These are phyloP conservation scores for Acanthamoeba triangularis DNA, from an alignment of 208 protist genomes.

Conservation along the genomic window DNA sequence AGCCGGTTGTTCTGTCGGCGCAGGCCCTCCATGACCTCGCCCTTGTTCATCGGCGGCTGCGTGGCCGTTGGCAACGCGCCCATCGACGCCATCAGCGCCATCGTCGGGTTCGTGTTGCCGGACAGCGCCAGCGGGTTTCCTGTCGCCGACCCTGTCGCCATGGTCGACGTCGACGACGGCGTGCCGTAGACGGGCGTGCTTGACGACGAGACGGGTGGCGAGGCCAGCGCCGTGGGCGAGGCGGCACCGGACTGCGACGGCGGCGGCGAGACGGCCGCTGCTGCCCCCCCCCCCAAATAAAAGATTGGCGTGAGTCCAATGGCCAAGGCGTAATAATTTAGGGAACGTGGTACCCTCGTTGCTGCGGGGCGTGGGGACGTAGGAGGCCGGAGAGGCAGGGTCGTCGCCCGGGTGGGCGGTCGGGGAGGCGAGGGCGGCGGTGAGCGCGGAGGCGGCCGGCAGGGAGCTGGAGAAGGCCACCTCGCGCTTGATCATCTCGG, in stretches of 20 bases:
- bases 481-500: background rate
- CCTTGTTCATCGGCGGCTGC: background rate
- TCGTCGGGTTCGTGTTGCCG: background rate
- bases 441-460: background rate
- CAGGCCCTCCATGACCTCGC: background rate
- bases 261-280: background rate
- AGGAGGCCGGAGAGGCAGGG: background rate
- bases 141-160: background rate
- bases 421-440: background rate
- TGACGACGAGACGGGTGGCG: background rate
- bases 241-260: background rate
- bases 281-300: too few relatives aligned
- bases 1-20: slow-evolving; percentile 12
- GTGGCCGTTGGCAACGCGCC: too few relatives aligned
- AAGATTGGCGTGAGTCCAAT: too few relatives aligned
- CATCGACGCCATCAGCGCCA: too few relatives aligned
- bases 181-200: background rate
- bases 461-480: background rate
- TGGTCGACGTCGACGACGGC: background rate
- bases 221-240: background rate
- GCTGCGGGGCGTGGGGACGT: background rate
- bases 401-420: background rate
- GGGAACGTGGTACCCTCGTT: background rate
- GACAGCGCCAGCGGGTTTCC: background rate
- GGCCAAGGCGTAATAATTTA: background rate